Base-by-base conservation (phyloP, 2,329 filamentous ascomycete genomes). In the Penicillium concentricum region DNA sequence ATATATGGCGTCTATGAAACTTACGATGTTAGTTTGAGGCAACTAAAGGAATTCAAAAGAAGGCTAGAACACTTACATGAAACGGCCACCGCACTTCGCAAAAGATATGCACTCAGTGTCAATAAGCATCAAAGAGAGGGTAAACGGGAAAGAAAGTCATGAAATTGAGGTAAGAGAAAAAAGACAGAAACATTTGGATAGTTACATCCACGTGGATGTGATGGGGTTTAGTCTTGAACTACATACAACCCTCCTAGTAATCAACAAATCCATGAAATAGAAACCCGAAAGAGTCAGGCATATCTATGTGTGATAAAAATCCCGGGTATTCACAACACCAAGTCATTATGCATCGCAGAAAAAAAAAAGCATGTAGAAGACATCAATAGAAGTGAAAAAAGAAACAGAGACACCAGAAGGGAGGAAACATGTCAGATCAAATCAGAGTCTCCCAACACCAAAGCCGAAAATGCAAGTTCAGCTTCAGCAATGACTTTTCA, bases 241-340 rank as follows among this genome's bases (percentile, higher is more conserved):
- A 51, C 15, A 18, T 20, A 20, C 5, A 20, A 13, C 6, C 28
- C 26, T 24, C 28, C 20, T 28, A 22, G 26, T 32, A 22, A 26
- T 13, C 15, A 28, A 30, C 30, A 51, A 18, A 43, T 24, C 28
- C 10, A 28, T 18, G n/a, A 26, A 44, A 44, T 35, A 34, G 35
- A 49, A 22, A 26, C 15, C 32, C 16, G 26, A 30, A 16, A 16
- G 38, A 37, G 18, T 45, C 53, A 51, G 41, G 28, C 10, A 39
- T 30, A 34, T 52, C 48, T 35, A 56, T 52, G 42, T 46, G 41
- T 51, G 48, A 45, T 35, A 43, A 46, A 41, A 46, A 34, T 26
- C 41, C 55, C 18, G 51, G 55, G 51, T 54, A 58, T 58, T 49
- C 51, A 58, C 51, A 26, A 54, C 50, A 47, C 51, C 56, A 50